phyloP scores from a whole-genome alignment of 2,329 filamentous ascomycete genomes.

The Ophiostoma sp. region DNA sequence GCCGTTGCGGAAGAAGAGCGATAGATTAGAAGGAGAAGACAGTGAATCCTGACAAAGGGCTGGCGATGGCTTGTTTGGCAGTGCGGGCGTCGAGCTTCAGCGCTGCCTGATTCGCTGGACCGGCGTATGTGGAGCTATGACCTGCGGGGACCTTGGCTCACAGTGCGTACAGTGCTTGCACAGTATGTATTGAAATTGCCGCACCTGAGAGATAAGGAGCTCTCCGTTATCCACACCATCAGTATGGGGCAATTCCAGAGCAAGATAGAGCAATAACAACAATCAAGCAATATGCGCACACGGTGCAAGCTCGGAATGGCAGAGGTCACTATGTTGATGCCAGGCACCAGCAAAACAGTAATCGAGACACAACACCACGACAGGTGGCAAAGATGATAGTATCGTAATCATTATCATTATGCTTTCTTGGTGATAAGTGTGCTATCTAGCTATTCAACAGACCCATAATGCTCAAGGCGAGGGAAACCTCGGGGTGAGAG shows the following conservation, averaged over 20 bases:
- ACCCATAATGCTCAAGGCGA: neutral
- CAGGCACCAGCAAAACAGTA: neutral
- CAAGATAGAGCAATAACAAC: conserved; percentile 7
- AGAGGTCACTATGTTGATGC: neutral
- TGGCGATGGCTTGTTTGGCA: conserved; percentile 14
- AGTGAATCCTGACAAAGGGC: conserved; percentile 12
- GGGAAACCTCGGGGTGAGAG: neutral
- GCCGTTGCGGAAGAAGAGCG: conserved; percentile 2
- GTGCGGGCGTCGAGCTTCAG: conserved; percentile 23
- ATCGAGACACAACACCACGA: neutral
- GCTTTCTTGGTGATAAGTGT: conserved; percentile 11
- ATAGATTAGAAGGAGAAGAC: conserved; percentile 1
- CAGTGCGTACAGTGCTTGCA: conserved; percentile 19
- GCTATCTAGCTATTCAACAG: conserved; percentile 7
- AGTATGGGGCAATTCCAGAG: neutral
- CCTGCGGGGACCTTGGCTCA: conserved; percentile 19
- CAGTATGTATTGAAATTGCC: conserved; percentile 23
- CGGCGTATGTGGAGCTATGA: conserved; percentile 16
- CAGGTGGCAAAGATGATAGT: neutral
- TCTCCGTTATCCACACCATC: conserved; percentile 10
- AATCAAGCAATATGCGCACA: neutral
- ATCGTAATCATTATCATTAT: conserved; percentile 15
- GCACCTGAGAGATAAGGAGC: conserved; percentile 21
- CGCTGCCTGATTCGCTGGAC: conserved; percentile 20
- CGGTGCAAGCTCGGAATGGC: neutral